A percentile compares a stretch with the other conserved stretches of the same genome.
Evolutionary conservation across 2,329 filamentous ascomycete species (phyloP).

Genomic region (Claviceps sp.): DNA sequence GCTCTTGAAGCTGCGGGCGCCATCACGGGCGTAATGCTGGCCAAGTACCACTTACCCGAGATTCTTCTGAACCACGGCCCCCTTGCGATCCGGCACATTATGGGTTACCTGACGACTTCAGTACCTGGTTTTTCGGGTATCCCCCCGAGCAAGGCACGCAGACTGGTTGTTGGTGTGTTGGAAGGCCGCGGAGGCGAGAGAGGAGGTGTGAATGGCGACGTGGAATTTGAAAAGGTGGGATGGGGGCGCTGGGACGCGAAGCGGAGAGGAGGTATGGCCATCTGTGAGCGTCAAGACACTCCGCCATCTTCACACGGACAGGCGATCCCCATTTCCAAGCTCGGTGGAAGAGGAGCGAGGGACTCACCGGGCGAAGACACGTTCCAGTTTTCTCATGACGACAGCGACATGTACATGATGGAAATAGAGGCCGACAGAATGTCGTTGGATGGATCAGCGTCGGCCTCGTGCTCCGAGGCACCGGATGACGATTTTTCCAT

Average conservation of each 20-base stretch:
- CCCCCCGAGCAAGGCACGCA: slow-evolving; percentile 75
- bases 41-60: slow-evolving; percentile 78
- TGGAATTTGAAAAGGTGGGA: slow-evolving; percentile 88
- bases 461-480: slow-evolving; percentile 65
- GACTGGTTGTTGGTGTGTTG: slow-evolving; percentile 82
- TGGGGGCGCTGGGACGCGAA: slow-evolving; percentile 94
- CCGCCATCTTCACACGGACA: slow-evolving; percentile 29
- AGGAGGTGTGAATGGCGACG: slow-evolving; percentile 52
- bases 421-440: slow-evolving; percentile 90
- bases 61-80: slow-evolving; percentile 85
- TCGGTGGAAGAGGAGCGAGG: slow-evolving; percentile 29
- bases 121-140: slow-evolving; percentile 88
- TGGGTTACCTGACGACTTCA: slow-evolving; percentile 83
- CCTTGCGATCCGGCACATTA: slow-evolving; percentile 86
- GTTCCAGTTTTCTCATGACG: slow-evolving; percentile 62
- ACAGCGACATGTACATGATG: slow-evolving; percentile 51
- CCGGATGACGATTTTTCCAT: slow-evolving; percentile 50
- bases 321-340: slow-evolving; percentile 44
- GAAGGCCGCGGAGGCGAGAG: slow-evolving; percentile 61
- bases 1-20: slow-evolving; percentile 59
- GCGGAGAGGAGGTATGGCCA: slow-evolving; percentile 52
- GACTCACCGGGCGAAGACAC: slow-evolving; percentile 57
- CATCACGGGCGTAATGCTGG: slow-evolving; percentile 76
- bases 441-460: slow-evolving; percentile 62
- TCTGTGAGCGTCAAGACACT: slow-evolving; percentile 30